phyloP scores from a whole-genome alignment of 139 green algal species.

The Tetradesmus lagerheimii region DNA sequence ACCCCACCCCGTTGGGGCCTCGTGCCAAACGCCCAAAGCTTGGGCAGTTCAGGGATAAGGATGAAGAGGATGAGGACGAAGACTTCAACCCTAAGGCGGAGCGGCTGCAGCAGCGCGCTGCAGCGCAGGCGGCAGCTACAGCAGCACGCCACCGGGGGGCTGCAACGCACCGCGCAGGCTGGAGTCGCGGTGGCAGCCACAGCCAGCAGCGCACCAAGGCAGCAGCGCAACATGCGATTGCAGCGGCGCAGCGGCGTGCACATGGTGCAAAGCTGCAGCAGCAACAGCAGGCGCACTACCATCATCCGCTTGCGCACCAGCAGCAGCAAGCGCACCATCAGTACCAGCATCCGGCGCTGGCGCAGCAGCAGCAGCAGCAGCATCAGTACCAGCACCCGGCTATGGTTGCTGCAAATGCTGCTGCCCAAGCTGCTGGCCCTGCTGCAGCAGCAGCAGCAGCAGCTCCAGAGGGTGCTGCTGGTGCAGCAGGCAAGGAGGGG shows the following conservation, averaged over 20 bases:
- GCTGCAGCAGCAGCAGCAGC: neutral
- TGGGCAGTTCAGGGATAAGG: constrained; percentile 1
- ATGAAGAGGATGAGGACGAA: constrained; percentile 28
- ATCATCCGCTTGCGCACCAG: no score
- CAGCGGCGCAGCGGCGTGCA: constrained; percentile 12
- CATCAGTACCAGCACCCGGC: neutral
- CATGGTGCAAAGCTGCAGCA: neutral
- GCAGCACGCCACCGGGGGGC: neutral
- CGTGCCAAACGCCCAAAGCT: constrained; percentile 27
- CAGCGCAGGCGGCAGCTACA: neutral
- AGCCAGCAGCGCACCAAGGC: neutral
- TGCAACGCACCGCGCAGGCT: neutral
- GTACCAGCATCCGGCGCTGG: no score
- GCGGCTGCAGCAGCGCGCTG: neutral
- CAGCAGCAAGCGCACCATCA: no score
- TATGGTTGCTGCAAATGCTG: no score
- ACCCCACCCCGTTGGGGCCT: neutral
- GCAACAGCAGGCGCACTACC: neutral
- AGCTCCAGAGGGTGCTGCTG: neutral
- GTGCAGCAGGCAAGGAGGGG: neutral
- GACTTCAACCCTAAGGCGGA: constrained; percentile 46
- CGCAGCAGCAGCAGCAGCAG: neutral
- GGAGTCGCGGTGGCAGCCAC: neutral
- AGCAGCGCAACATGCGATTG: neutral
- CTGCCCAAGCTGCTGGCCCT: no score